Percentiles rank a stretch among this genome's conserved stretches.
Conservation (phyloP, 208 protist genomes). For the Acanthamoeba royreba region DNA sequence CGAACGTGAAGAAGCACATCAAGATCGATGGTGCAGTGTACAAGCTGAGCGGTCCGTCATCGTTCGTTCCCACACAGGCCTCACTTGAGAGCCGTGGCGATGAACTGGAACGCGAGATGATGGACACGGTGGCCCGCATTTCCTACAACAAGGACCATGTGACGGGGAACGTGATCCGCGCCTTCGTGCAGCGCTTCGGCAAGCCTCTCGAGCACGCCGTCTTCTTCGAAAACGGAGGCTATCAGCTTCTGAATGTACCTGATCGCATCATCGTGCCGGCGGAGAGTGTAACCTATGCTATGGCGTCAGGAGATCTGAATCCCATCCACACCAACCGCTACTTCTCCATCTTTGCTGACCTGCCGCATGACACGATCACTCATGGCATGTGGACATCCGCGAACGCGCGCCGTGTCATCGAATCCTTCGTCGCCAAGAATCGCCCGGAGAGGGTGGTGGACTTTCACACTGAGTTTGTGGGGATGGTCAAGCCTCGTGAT, state of each 20-base stretch:
- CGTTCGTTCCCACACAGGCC: constrained; percentile 27
- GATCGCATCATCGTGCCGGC: not conserved
- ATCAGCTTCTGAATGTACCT: constrained; percentile 27
- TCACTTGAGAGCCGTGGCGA: constrained; percentile 4
- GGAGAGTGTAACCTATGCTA: constrained; percentile 64
- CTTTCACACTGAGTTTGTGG: constrained; percentile 74
- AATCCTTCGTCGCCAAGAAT: constrained; percentile 70
- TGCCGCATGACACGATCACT: constrained; percentile 77
- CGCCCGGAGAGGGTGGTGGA: constrained; percentile 57
- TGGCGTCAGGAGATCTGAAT: constrained; percentile 77
- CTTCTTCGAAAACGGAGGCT: constrained; percentile 46
- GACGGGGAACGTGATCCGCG: constrained; percentile 61
- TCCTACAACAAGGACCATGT: constrained; percentile 35
- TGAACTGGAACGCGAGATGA: not conserved
- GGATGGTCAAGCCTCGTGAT: constrained; percentile 80
- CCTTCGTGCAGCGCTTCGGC: constrained; percentile 61
- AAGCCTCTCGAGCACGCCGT: constrained; percentile 9
- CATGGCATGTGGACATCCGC: constrained; percentile 83
- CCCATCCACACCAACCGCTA: constrained; percentile 80
- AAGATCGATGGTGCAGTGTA: constrained; percentile 7
- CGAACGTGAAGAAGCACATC: not conserved
- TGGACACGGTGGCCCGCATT: constrained; percentile 52
- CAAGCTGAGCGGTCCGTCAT: constrained; percentile 30
- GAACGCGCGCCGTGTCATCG: constrained; percentile 63
- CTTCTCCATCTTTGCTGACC: constrained; percentile 70